Percentiles rank a stretch among this genome's conserved stretches.
These are phyloP conservation scores for Cladophialophora psammophila DNA, from an alignment of 2,329 filamentous ascomycete genomes.

Conservation along the genomic window DNA sequence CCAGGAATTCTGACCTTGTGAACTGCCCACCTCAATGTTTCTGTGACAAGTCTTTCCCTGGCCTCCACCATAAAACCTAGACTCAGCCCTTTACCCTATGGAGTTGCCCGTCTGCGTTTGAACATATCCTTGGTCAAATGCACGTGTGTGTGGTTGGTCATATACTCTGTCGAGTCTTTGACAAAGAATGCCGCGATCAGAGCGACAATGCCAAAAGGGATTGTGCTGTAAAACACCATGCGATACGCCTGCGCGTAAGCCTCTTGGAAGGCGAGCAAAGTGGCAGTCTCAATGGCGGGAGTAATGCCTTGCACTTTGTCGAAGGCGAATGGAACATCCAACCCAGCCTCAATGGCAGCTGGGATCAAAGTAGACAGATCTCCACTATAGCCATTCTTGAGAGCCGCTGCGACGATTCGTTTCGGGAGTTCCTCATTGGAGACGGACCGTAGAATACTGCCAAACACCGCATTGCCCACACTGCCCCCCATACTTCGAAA, in stretches of 20 bases:
- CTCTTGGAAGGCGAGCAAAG: constrained; percentile 3
- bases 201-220: constrained; percentile 17
- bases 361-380: constrained; percentile 5
- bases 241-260: constrained; percentile 11
- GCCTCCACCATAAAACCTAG: too few relatives aligned
- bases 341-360: constrained; percentile 10
- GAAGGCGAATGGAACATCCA: constrained; percentile 12
- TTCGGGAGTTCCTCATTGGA: background rate
- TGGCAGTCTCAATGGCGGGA: background rate
- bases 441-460: constrained; percentile 5
- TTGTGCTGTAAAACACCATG: constrained; percentile 19
- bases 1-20: too few relatives aligned
- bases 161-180: constrained; percentile 14
- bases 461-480: constrained; percentile 15
- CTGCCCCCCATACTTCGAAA: constrained; percentile 15
- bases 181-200: constrained; percentile 8
- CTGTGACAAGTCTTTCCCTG: too few relatives aligned
- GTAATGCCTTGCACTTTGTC: background rate
- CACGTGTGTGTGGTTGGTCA: constrained; percentile 19
- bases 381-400: constrained; percentile 1
- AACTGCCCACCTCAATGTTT: too few relatives aligned
- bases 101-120: too few relatives aligned
- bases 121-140: constrained; percentile 10
- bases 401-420: constrained; percentile 10
- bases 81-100: too few relatives aligned